These are phyloP conservation scores for Solanum pennellii DNA, from an alignment of 257 asterid genomes.

Conservation along the genomic window DNA sequence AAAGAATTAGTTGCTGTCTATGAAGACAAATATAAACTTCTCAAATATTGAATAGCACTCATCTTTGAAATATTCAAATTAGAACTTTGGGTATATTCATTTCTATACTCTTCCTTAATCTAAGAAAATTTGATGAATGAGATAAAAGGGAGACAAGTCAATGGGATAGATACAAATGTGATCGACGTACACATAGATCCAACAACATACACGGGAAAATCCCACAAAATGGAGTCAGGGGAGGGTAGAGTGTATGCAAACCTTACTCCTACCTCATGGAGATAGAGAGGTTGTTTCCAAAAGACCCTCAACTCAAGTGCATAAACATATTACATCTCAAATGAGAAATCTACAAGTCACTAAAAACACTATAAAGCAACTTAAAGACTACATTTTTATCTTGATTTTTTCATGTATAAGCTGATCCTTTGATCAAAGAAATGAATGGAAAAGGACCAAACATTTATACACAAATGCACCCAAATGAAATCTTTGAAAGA, in stretches of 20 bases:
- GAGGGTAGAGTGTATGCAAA: not conserved
- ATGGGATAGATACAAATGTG: not conserved
- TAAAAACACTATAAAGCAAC: not conserved
- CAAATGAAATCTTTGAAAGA: not conserved
- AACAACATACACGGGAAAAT: not conserved
- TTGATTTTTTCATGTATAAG: not conserved
- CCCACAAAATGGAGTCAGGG: not conserved
- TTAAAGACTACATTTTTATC: not conserved
- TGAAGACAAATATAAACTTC: not conserved
- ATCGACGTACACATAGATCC: not conserved
- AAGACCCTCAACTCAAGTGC: not conserved
- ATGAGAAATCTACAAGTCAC: not conserved
- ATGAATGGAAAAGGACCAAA: not conserved
- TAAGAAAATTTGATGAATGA: not conserved
- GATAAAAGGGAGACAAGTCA: not conserved
- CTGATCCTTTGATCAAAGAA: not conserved
- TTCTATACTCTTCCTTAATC: not conserved
- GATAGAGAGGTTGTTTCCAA: not conserved
- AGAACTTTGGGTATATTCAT: not conserved
- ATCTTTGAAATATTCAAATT: constrained; percentile 13
- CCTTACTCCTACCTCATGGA: no score
- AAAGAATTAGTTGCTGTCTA: constrained; percentile 30
- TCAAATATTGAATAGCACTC: not conserved
- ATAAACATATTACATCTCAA: not conserved
- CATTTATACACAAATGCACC: not conserved